Percentiles rank a stretch among this genome's conserved stretches.
Conservation (phyloP, 2,329 filamentous ascomycete genomes). For the Trichoderma koningiopsis region DNA sequence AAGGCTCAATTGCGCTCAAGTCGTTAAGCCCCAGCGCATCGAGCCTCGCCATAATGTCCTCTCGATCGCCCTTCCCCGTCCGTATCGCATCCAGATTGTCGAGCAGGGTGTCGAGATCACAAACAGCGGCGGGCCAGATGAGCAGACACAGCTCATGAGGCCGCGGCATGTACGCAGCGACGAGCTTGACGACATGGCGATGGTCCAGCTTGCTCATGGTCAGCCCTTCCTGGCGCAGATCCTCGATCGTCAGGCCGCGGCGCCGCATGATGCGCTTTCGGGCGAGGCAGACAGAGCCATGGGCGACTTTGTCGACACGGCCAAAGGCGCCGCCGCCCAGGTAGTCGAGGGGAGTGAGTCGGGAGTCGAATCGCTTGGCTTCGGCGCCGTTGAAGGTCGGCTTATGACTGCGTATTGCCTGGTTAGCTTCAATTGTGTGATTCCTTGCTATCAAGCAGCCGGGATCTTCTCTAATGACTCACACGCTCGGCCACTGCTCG, state of each 20-base stretch:
- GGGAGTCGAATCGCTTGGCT: conserved; percentile 40
- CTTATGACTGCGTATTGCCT: conserved; percentile 33
- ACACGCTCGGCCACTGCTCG: conserved; percentile 41
- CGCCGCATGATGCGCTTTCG: conserved; percentile 47
- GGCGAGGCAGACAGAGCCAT: conserved; percentile 46
- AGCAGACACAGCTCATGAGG: conserved; percentile 48
- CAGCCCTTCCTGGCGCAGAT: conserved; percentile 48
- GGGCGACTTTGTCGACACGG: conserved; percentile 47
- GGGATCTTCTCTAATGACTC: conserved; percentile 26
- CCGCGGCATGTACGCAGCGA: conserved; percentile 49
- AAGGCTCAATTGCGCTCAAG: conserved; percentile 40
- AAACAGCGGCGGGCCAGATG: conserved; percentile 51
- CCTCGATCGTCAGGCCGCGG: conserved; percentile 44
- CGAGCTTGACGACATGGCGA: conserved; percentile 50
- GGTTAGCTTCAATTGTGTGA: not conserved
- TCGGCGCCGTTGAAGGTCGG: conserved; percentile 37
- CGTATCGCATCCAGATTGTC: conserved; percentile 47
- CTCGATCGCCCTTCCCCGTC: conserved; percentile 43
- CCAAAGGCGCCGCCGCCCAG: conserved; percentile 49
- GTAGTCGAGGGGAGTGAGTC: conserved; percentile 38
- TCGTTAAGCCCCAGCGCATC: conserved; percentile 43
- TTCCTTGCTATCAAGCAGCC: not conserved
- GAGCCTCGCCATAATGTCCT: conserved; percentile 45
- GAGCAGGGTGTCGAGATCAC: conserved; percentile 47
- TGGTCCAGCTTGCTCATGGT: conserved; percentile 52